Evolutionary conservation across 208 protist species (phyloP).

Genomic region (Vickermania spadyakhi): DNA sequence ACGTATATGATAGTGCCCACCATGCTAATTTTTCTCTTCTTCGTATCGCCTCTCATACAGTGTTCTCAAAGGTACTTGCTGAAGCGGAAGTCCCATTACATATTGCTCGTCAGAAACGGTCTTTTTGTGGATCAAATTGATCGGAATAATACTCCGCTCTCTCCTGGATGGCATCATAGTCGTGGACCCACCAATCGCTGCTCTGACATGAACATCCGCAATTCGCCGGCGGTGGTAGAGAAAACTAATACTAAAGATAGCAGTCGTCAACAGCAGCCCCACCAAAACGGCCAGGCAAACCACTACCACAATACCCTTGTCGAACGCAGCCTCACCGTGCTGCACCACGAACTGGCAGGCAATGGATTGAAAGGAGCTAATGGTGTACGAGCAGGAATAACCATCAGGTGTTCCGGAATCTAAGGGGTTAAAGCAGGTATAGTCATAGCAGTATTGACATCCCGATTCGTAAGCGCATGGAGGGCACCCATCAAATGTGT

Average conservation of each 20-base stretch:
- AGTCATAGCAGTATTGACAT: constrained; percentile 13
- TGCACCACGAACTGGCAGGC: constrained; percentile 1
- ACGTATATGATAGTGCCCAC: too few relatives aligned
- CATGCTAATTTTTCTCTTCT: constrained; percentile 1
- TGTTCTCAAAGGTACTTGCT: neutral
- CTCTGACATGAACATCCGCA: neutral
- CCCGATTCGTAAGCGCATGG: constrained; percentile 3
- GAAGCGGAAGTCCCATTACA: neutral
- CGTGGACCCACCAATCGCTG: neutral
- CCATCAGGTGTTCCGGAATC: constrained; percentile 6
- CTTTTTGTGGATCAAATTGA: neutral
- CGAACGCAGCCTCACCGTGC: neutral
- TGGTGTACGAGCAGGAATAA: constrained; percentile 5
- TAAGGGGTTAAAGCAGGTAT: constrained; percentile 7
- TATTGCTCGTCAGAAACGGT: neutral
- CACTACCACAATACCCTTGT: constrained; percentile 1
- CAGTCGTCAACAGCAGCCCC: neutral
- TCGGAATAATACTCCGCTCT: neutral
- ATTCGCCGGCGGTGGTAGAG: neutral
- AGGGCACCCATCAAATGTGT: constrained; percentile 11
- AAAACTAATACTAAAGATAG: neutral
- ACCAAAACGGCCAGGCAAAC: neutral
- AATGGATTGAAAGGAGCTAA: neutral
- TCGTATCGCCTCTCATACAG: neutral
- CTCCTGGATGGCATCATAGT: neutral